These are phyloP conservation scores for Psilocybe cubensis DNA, from an alignment of 768 basidiomycete species.

Conservation along the genomic window DNA sequence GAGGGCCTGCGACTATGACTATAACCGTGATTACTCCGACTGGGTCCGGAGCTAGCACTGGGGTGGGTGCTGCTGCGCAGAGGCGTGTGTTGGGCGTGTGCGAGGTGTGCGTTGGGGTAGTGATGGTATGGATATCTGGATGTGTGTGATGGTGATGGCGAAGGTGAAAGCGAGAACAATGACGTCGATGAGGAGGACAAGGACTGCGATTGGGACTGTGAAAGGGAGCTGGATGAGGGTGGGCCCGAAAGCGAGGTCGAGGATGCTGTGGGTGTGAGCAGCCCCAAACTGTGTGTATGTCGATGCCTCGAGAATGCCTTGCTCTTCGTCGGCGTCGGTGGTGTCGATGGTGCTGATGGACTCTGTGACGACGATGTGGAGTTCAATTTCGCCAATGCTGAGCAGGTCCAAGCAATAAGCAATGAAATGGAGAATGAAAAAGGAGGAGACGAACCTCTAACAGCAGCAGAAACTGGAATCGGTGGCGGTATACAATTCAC, in stretches of 20 bases:
- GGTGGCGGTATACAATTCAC: background rate
- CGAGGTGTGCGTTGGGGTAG: background rate
- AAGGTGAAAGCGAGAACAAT: background rate
- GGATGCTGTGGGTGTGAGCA: slow-evolving; percentile 4
- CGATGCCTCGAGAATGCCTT: slow-evolving; percentile 1
- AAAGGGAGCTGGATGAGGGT: background rate
- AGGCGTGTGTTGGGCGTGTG: slow-evolving; percentile 8
- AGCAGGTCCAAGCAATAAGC: background rate
- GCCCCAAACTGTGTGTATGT: slow-evolving; percentile 6
- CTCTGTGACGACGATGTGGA: background rate
- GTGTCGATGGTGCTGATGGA: background rate
- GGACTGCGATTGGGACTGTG: background rate
- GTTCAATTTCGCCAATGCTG: slow-evolving; percentile 1
- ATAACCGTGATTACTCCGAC: too few species aligned
- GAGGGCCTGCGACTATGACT: background rate
- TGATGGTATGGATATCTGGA: background rate
- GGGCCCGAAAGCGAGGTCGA: background rate
- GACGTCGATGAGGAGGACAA: slow-evolving; percentile 1
- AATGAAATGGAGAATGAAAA: background rate
- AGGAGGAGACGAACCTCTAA: background rate
- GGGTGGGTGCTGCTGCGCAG: slow-evolving; percentile 6
- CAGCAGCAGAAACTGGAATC: background rate
- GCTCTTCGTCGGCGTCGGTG: background rate
- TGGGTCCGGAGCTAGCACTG: background rate
- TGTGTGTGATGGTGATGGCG: background rate